Evolutionary conservation across 805 yeast genomes (phyloP), one percentile per base, ranked within the genome.

Genomic region (Cyberlindnera maritima): DNA sequence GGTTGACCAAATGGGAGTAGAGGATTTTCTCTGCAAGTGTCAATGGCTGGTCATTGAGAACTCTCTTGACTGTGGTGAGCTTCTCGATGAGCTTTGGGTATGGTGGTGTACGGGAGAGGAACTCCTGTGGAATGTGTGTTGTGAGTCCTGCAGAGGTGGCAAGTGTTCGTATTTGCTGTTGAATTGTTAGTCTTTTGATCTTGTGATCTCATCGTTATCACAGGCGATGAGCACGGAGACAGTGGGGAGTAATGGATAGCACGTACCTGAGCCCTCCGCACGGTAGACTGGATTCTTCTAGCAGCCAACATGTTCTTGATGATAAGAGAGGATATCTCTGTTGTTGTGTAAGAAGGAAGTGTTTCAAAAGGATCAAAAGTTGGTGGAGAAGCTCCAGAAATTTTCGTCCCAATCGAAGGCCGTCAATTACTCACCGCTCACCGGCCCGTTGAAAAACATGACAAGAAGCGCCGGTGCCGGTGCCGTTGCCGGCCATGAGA

Each of bases 11-110:
- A 69, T 94, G 99, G 18, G 97, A 88, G 68, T 94, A 94, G 53
- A 94, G 76, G 59, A 90, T 82, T 72, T 94, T 94, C 71, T 94
- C 99, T 31, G 98, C 96, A 55, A 90, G 76, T 3, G 99, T 94
- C 60, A 94, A 76, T 4, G 97, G 97, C 62, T 72, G 64, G 58
- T 86, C 74, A 56, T 75, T 76, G 42, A 91, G 76, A 49, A 90
- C 77, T 41, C 69, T 66, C 56, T 83, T 81, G 49, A 91, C 95
- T 34, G 70, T 64, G 9, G 69, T 67, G 49, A 94, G 74, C 40
- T 85, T 88, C 25, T 70, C 67, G 36, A 87, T 69, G 50, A 92
- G 74, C 66, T 85, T 83, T 42, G 82, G 80, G 63, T 91, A 91
- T 42, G 98, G 97, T 5, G 99, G 98, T 18, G 89, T 79, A 63